Evolutionary conservation across 148 eudicot genomes (phyloP).

Genomic region (Polygonum maritimum): DNA sequence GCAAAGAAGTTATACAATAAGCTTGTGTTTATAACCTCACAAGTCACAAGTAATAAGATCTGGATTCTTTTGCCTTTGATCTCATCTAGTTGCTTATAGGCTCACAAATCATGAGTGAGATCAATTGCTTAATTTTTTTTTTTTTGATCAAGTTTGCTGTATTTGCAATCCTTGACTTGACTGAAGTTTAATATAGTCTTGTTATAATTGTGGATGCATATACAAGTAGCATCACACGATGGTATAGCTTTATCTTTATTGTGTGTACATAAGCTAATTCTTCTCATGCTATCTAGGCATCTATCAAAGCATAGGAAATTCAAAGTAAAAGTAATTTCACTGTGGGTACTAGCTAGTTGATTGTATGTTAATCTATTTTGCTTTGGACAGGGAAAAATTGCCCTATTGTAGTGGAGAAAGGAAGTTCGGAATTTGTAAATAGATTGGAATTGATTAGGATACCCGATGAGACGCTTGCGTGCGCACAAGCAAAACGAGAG

Average conservation of each 20-base stretch:
- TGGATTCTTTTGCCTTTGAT: not conserved
- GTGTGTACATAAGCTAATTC: not conserved
- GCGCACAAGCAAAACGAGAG: not conserved
- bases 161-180: not conserved
- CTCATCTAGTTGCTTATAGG: too few relatives aligned
- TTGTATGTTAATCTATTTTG: not conserved
- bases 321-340: not conserved
- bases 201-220: not conserved
- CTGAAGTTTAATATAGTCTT: not conserved
- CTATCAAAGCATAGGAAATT: not conserved
- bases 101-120: too few relatives aligned
- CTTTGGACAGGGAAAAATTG: conserved; percentile 44
- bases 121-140: too few relatives aligned
- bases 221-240: not conserved
- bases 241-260: not conserved
- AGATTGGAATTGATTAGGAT: not conserved
- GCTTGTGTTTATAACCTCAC: not conserved
- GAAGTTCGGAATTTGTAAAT: not conserved
- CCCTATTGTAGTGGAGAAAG: conserved; percentile 64
- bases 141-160: not conserved
- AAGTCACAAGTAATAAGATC: not conserved
- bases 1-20: conserved; percentile 76
- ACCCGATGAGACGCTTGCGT: not conserved
- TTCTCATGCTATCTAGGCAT: not conserved
- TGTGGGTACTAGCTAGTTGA: not conserved